A percentile compares a stretch with the other conserved stretches of the same genome.
Evolutionary conservation across 2,329 filamentous ascomycete species (phyloP).

Genomic region (Colletotrichum lindemuthianum): DNA sequence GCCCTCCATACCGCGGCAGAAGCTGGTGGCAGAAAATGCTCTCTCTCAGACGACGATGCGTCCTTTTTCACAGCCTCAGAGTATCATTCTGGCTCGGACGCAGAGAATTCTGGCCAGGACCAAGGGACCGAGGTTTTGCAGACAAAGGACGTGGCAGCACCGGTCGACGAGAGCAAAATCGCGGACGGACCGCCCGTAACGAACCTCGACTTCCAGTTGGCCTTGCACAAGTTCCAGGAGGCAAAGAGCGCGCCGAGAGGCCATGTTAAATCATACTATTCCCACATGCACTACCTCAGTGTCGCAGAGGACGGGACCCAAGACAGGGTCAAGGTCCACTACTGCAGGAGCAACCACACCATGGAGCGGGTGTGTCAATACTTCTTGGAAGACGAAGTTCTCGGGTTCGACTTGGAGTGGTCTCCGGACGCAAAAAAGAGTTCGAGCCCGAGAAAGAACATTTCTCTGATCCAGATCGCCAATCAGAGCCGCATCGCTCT

Average conservation of each 20-base stretch:
- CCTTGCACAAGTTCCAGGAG: conserved; percentile 33
- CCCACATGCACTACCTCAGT: conserved; percentile 72
- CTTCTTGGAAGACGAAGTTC: conserved; percentile 74
- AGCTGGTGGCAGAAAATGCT: neutral
- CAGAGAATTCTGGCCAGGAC: neutral
- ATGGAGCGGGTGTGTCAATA: conserved; percentile 74
- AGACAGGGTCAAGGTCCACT: conserved; percentile 74
- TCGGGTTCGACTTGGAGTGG: conserved; percentile 97
- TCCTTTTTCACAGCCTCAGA: conserved; percentile 22
- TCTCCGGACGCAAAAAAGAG: conserved; percentile 58
- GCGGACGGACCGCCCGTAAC: too few relatives aligned
- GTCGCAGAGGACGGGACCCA: conserved; percentile 50
- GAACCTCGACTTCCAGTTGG: too few relatives aligned
- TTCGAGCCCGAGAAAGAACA: conserved; percentile 70
- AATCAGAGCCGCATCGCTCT: conserved; percentile 80
- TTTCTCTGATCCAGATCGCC: conserved; percentile 86
- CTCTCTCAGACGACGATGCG: conserved; percentile 17
- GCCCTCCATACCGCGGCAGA: neutral
- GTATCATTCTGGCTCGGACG: conserved; percentile 1
- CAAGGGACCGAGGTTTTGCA: neutral
- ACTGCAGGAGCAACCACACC: conserved; percentile 74
- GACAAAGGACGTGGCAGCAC: neutral
- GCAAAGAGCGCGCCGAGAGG: conserved; percentile 59
- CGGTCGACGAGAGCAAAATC: neutral
- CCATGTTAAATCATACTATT: conserved; percentile 70